phyloP scores from a whole-genome alignment of 2,329 filamentous ascomycete species.

The Phaeosphaeriaceae sp. region DNA sequence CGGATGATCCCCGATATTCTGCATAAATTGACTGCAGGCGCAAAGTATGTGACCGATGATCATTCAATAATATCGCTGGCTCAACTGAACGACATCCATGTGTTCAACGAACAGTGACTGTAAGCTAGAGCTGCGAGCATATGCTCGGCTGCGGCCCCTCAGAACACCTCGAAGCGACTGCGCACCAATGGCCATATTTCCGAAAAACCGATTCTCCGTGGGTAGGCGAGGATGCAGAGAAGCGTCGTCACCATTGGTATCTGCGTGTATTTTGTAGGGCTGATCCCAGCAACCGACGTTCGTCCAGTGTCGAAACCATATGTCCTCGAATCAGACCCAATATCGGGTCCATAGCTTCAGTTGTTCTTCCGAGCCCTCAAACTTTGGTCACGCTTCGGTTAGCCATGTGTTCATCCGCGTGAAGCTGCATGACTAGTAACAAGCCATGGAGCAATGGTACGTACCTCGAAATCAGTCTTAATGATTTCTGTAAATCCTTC shows the following conservation, averaged over 20 bases:
- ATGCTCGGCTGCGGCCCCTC: slow-evolving; percentile 19
- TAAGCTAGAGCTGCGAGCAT: slow-evolving; percentile 27
- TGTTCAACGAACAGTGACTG: slow-evolving; percentile 16
- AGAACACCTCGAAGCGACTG: background rate
- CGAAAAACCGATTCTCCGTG: background rate
- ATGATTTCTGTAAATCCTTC: slow-evolving; percentile 88
- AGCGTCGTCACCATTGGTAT: slow-evolving; percentile 21
- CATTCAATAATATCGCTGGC: slow-evolving; percentile 3
- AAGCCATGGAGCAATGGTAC: slow-evolving; percentile 23
- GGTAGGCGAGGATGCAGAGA: slow-evolving; percentile 5
- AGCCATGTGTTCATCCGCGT: slow-evolving; percentile 20
- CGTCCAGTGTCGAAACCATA: background rate
- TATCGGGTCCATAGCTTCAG: slow-evolving; percentile 76
- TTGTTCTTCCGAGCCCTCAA: slow-evolving; percentile 73
- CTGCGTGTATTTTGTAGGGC: slow-evolving; percentile 10
- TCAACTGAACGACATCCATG: slow-evolving; percentile 13
- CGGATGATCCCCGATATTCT: slow-evolving; percentile 2
- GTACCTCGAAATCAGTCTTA: slow-evolving; percentile 73
- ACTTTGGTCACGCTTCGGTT: slow-evolving; percentile 57
- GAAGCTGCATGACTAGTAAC: slow-evolving; percentile 5
- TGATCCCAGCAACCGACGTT: slow-evolving; percentile 6
- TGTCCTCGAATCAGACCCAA: slow-evolving; percentile 66
- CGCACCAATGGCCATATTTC: slow-evolving; percentile 13
- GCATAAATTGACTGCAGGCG: slow-evolving; percentile 4
- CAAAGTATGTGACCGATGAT: background rate